Conservation (phyloP, 1,139 yeast genomes). For the Pneumocystis oryctolagi region DNA sequence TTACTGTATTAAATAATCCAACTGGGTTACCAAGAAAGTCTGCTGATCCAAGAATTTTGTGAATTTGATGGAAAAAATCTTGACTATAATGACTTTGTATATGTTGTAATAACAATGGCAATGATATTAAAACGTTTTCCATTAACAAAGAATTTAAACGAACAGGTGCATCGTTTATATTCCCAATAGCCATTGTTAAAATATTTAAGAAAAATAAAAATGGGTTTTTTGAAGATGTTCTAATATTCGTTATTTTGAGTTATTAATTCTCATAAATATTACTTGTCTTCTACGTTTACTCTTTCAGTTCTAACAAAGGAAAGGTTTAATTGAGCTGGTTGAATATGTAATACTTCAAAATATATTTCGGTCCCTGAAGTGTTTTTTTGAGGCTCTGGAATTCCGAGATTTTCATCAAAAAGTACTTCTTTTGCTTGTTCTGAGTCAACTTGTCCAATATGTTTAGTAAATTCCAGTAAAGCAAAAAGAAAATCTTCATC, state of each 20-base stretch:
- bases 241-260: slow-evolving; percentile 1
- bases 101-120: slow-evolving; percentile 56
- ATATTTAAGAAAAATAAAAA: slow-evolving; percentile 62
- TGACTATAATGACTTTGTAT: slow-evolving; percentile 80
- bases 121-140: slow-evolving; percentile 78
- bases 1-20: slow-evolving; percentile 78
- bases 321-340: slow-evolving; percentile 74
- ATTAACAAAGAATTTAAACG: slow-evolving; percentile 71
- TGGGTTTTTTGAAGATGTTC: slow-evolving; percentile 44
- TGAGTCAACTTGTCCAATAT: slow-evolving; percentile 29
- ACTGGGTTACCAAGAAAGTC: slow-evolving; percentile 95
- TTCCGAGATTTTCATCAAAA: slow-evolving; percentile 45
- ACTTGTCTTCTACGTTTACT: slow-evolving; percentile 42
- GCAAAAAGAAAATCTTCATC: slow-evolving; percentile 90
- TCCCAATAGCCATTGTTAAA: slow-evolving; percentile 92
- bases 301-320: slow-evolving; percentile 88
- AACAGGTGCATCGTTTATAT: slow-evolving; percentile 93
- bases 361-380: slow-evolving; percentile 59
- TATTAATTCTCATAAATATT: not conserved
- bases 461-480: slow-evolving; percentile 61
- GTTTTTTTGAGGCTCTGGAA: slow-evolving; percentile 59
- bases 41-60: slow-evolving; percentile 88
- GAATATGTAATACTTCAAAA: slow-evolving; percentile 83
- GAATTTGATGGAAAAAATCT: slow-evolving; percentile 80
- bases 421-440: slow-evolving; percentile 25